Evolutionary conservation across 208 protist genomes (phyloP), one percentile per base, ranked within the genome.

Genomic region (Dictyostelium gargantuum): DNA sequence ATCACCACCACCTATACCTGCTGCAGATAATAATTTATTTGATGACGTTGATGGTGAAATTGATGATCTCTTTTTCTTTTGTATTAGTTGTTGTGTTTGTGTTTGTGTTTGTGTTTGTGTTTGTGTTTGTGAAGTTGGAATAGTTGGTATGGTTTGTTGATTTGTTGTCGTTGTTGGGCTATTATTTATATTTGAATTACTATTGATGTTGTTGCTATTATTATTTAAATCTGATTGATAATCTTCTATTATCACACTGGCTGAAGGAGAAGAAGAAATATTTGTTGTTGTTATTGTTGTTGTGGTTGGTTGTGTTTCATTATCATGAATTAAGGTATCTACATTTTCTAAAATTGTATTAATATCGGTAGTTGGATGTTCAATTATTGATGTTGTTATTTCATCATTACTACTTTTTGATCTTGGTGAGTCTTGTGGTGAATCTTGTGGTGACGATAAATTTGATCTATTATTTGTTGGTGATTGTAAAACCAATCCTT

Each of bases 191-290:
- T 23, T 46, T 10, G n/a, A 19, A 56, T 1, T 10, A 38, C 0
- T 38, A 70, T 32, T 70, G 13, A 48, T 82, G 23, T 72, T 85
- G 4, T 42, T 85, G 35, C n/a, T 70, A 21, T 3, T 50, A 50
- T 35, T 82, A 38, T 58, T 75, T 46, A 17, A 6, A 70, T 70
- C 63, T 40, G 63, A 70, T 48, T 86, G 19, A 42, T 89, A 89
- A n/a, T 89, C 82, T 68, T 89, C 82, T 19, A 89, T 89, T 10
- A 89, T 89, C 9, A 89, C 29, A 58, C 50, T 68, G n/a, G n/a
- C n/a, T n/a, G n/a, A n/a, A n/a, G n/a, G n/a, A n/a, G n/a, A n/a
- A n/a, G n/a, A n/a, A n/a, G n/a, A n/a, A n/a, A n/a, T n/a, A 19
- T 75, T 46, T 8, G 40, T 48, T 15, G 13, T 56, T 26, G 46